Percentiles rank a stretch among this genome's conserved stretches.
Conservation (phyloP, 2,329 filamentous ascomycete species). For the Ustulina deusta region DNA sequence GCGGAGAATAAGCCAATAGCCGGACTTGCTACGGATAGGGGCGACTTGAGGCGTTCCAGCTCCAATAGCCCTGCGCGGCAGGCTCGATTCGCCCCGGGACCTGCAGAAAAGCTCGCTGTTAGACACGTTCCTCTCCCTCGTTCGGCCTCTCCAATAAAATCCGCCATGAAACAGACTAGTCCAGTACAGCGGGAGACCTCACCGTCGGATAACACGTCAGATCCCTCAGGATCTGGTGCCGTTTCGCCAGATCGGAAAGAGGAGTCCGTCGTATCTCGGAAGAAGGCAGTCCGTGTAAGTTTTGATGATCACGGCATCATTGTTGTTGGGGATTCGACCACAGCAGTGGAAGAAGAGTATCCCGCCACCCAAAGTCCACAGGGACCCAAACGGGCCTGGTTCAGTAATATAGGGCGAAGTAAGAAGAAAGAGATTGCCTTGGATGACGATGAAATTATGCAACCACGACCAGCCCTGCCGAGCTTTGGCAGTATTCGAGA, state of each 20-base stretch:
- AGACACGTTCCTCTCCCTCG: constrained; percentile 77
- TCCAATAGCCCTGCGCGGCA: constrained; percentile 74
- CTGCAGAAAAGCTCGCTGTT: constrained; percentile 65
- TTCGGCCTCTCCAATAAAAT: constrained; percentile 81
- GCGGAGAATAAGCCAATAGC: constrained; percentile 45
- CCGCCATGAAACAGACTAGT: constrained; percentile 75
- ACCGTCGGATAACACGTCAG: constrained; percentile 63
- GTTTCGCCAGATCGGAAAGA: constrained; percentile 50
- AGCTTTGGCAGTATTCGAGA: constrained; percentile 80
- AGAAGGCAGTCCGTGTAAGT: constrained; percentile 79
- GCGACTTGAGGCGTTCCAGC: constrained; percentile 52
- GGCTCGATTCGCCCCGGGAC: constrained; percentile 72
- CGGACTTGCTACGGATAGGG: constrained; percentile 41
- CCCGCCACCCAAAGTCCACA: constrained; percentile 56
- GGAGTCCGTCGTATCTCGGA: constrained; percentile 59
- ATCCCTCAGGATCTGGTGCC: constrained; percentile 53
- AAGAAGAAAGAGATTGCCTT: constrained; percentile 64
- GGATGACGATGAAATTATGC: constrained; percentile 77
- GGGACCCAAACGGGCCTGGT: constrained; percentile 63
- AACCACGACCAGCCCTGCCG: constrained; percentile 78
- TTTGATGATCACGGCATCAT: constrained; percentile 77
- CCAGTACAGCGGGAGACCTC: constrained; percentile 63
- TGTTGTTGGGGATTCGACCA: constrained; percentile 63
- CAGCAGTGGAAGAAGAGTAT: constrained; percentile 55
- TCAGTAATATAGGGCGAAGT: constrained; percentile 60